Percentiles rank a stretch among this genome's conserved stretches.
Conservation (phyloP, 2,329 filamentous ascomycete genomes). For the Exophiala calicioides region DNA sequence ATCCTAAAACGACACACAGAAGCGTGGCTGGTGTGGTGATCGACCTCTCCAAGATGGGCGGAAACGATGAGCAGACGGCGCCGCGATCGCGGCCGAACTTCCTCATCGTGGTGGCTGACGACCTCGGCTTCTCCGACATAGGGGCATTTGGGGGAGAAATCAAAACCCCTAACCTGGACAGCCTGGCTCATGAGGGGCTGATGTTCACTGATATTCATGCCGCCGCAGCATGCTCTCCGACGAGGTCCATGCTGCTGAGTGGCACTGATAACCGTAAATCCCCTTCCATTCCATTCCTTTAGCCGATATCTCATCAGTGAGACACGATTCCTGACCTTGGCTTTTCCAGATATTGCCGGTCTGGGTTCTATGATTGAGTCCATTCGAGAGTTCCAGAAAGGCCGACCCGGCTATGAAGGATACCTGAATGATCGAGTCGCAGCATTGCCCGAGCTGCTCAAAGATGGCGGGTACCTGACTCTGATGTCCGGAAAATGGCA, state of each 20-base stretch:
- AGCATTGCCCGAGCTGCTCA: conserved; percentile 39
- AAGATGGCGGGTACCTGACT: conserved; percentile 39
- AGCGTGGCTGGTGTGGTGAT: too few species aligned
- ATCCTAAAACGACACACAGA: too few species aligned
- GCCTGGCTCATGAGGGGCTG: conserved; percentile 29
- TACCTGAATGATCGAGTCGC: conserved; percentile 33
- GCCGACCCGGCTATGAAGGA: conserved; percentile 37
- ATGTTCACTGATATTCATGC: conserved; percentile 36
- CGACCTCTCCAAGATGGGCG: too few species aligned
- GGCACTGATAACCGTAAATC: conserved; percentile 34
- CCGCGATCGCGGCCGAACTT: conserved; percentile 13
- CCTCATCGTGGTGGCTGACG: conserved; percentile 19
- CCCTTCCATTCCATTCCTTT: neutral
- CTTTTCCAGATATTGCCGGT: conserved; percentile 37
- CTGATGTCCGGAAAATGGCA: conserved; percentile 44
- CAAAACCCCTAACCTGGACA: conserved; percentile 33
- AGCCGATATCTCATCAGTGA: too few species aligned
- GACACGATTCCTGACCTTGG: too few species aligned
- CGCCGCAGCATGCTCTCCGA: conserved; percentile 38
- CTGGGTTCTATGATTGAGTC: conserved; percentile 37
- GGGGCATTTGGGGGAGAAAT: conserved; percentile 37
- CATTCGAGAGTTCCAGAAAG: conserved; percentile 28
- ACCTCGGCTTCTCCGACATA: conserved; percentile 35
- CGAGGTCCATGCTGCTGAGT: conserved; percentile 38
- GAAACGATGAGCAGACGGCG: neutral